These are phyloP conservation scores for Mycena kentingensis DNA, from an alignment of 768 basidiomycete species.

Conservation along the genomic window DNA sequence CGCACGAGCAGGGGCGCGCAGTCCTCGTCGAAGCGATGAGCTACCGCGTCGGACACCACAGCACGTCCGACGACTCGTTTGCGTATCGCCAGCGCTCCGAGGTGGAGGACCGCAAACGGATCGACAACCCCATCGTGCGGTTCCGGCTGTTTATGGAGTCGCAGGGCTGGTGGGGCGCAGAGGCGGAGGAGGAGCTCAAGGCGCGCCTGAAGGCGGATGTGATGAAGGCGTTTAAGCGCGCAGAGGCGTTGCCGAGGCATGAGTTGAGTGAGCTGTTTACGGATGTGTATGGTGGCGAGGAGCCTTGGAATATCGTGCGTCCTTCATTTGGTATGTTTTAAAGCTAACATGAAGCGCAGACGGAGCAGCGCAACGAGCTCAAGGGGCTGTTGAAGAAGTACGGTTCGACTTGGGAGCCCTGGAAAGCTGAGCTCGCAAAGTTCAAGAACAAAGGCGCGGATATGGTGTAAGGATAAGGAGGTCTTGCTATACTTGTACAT, in stretches of 20 bases:
- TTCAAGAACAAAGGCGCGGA: slow-evolving; percentile 75
- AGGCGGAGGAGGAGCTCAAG: slow-evolving; percentile 74
- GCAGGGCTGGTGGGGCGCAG: slow-evolving; percentile 79
- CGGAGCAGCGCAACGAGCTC: slow-evolving; percentile 83
- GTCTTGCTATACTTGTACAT: background rate
- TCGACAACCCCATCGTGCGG: slow-evolving; percentile 86
- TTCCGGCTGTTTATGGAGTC: slow-evolving; percentile 86
- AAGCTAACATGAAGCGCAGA: slow-evolving; percentile 45
- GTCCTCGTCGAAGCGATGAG: slow-evolving; percentile 91
- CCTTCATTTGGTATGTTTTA: slow-evolving; percentile 1
- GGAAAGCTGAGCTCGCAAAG: slow-evolving; percentile 75
- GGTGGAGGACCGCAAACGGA: slow-evolving; percentile 88
- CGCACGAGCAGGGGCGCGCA: slow-evolving; percentile 77
- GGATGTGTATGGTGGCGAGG: slow-evolving; percentile 84
- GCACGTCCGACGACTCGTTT: slow-evolving; percentile 93
- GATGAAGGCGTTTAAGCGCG: slow-evolving; percentile 74
- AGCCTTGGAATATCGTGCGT: slow-evolving; percentile 83
- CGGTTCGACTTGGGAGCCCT: slow-evolving; percentile 83
- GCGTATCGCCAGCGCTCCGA: slow-evolving; percentile 89
- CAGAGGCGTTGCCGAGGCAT: slow-evolving; percentile 67
- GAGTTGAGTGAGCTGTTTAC: slow-evolving; percentile 82
- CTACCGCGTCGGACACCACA: slow-evolving; percentile 92
- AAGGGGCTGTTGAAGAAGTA: slow-evolving; percentile 77
- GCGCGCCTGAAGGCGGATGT: slow-evolving; percentile 70
- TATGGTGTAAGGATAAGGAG: slow-evolving; percentile 30